A percentile compares a stretch with the other conserved stretches of the same genome.
phyloP scores from a whole-genome alignment of 2,329 filamentous ascomycete species.

The Ophiosphaerella narmari region DNA sequence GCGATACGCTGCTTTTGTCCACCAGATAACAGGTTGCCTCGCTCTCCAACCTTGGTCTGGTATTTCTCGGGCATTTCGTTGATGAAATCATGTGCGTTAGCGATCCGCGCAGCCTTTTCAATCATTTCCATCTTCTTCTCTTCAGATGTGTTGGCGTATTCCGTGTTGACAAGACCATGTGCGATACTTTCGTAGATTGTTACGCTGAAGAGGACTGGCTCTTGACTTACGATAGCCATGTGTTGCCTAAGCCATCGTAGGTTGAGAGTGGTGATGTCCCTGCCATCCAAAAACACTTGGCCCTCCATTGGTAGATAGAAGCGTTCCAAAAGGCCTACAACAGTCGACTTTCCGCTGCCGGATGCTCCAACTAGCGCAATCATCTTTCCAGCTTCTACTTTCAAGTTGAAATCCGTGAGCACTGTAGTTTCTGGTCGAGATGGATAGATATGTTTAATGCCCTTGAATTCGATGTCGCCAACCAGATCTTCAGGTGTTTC shows the following conservation, averaged over 20 bases:
- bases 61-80: conserved; percentile 81
- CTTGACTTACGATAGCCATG: conserved; percentile 89
- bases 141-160: conserved; percentile 67
- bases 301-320: conserved; percentile 92
- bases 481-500: conserved; percentile 72
- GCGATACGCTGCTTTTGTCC: conserved; percentile 97
- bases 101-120: conserved; percentile 80
- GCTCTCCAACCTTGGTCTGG: conserved; percentile 92
- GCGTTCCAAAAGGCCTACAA: conserved; percentile 88
- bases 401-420: conserved; percentile 80
- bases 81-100: conserved; percentile 95
- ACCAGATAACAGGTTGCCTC: conserved; percentile 88
- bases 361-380: conserved; percentile 94
- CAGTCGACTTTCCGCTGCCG: conserved; percentile 92
- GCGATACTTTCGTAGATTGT: conserved; percentile 89
- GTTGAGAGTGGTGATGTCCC: conserved; percentile 80
- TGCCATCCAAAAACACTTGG: conserved; percentile 77
- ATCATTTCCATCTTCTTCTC: conserved; percentile 74
- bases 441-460: conserved; percentile 92
- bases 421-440: conserved; percentile 88
- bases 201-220: conserved; percentile 86
- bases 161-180: conserved; percentile 87
- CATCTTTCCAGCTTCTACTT: conserved; percentile 85
- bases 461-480: conserved; percentile 78
- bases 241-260: conserved; percentile 90